Conservation (phyloP, 192 early-diverging fungal species). For the Coemansia sp. region DNA sequence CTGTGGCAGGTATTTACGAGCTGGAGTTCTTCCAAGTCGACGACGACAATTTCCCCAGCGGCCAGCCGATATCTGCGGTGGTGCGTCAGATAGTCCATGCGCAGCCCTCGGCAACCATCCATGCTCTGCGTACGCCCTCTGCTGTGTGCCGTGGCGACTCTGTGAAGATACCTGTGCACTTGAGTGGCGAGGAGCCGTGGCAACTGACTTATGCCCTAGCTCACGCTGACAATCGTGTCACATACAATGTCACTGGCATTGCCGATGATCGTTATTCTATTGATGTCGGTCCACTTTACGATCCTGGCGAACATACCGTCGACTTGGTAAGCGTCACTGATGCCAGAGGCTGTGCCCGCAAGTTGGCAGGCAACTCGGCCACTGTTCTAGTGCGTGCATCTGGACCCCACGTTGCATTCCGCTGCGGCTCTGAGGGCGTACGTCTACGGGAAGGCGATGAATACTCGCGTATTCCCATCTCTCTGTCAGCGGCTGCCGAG, state of each 20-base stretch:
- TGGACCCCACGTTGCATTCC: conserved; percentile 33
- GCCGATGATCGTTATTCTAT: conserved; percentile 20
- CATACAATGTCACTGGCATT: conserved; percentile 20
- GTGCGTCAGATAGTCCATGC: conserved; percentile 42
- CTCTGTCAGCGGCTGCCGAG: conserved; percentile 20
- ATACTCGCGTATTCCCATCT: conserved; percentile 29
- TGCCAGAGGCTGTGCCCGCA: conserved; percentile 40
- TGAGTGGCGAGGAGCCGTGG: conserved; percentile 58
- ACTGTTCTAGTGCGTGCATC: conserved; percentile 36
- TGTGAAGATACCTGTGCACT: conserved; percentile 42
- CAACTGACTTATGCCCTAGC: conserved; percentile 45
- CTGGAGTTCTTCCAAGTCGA: conserved; percentile 48
- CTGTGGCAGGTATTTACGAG: conserved; percentile 41
- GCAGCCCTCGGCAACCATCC: conserved; percentile 41
- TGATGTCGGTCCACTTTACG: conserved; percentile 17
- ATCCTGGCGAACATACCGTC: conserved; percentile 32
- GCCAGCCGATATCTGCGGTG: conserved; percentile 17
- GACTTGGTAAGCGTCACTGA: conserved; percentile 45
- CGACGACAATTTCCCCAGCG: conserved; percentile 50
- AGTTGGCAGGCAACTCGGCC: conserved; percentile 21
- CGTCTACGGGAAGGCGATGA: conserved; percentile 31
- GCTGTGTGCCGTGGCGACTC: conserved; percentile 30
- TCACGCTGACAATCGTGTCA: conserved; percentile 17
- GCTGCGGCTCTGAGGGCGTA: conserved; percentile 29
- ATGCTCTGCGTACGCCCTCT: conserved; percentile 8